Evolutionary conservation across 2,329 filamentous ascomycete species (phyloP).

Genomic region (Talaromyces atroroseus): DNA sequence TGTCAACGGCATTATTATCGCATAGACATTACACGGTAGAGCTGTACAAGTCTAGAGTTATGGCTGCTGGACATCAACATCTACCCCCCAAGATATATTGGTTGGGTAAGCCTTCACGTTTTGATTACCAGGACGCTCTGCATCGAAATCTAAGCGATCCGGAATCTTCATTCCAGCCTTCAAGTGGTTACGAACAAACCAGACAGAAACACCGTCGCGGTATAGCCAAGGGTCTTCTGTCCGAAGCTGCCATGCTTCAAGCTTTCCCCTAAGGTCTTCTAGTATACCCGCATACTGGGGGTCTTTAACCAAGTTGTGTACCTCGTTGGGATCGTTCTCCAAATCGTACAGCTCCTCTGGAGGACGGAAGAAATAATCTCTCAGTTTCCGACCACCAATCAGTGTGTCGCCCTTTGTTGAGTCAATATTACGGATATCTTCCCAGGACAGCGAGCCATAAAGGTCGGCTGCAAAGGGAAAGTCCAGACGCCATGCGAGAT

Average conservation of each 20-base stretch:
- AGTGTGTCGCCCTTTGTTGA: conserved; percentile 20
- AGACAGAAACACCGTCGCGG: conserved; percentile 18
- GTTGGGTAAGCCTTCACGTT: background rate
- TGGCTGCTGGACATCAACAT: background rate
- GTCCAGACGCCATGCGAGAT: conserved; percentile 46
- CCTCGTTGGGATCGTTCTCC: conserved; percentile 42
- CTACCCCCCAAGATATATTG: conserved; percentile 2
- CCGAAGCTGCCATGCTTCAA: conserved; percentile 32
- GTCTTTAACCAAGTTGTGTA: conserved; percentile 40
- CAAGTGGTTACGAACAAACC: conserved; percentile 5
- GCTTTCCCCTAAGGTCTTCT: conserved; percentile 24
- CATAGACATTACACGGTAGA: too few relatives aligned
- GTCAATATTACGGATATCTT: conserved; percentile 39
- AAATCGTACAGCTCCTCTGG: conserved; percentile 47
- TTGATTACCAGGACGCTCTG: background rate
- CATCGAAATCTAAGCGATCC: conserved; percentile 19
- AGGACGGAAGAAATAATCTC: conserved; percentile 41
- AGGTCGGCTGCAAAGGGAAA: conserved; percentile 47
- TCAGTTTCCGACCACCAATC: conserved; percentile 38
- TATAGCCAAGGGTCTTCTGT: conserved; percentile 34
- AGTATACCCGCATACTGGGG: conserved; percentile 27
- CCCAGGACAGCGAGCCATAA: conserved; percentile 41
- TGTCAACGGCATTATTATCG: too few relatives aligned
- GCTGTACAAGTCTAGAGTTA: too few relatives aligned
- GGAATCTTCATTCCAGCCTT: conserved; percentile 15